These are phyloP conservation scores for Aspergillus homomorphus DNA, from an alignment of 495 filamentous ascomycete genomes.

Conservation along the genomic window DNA sequence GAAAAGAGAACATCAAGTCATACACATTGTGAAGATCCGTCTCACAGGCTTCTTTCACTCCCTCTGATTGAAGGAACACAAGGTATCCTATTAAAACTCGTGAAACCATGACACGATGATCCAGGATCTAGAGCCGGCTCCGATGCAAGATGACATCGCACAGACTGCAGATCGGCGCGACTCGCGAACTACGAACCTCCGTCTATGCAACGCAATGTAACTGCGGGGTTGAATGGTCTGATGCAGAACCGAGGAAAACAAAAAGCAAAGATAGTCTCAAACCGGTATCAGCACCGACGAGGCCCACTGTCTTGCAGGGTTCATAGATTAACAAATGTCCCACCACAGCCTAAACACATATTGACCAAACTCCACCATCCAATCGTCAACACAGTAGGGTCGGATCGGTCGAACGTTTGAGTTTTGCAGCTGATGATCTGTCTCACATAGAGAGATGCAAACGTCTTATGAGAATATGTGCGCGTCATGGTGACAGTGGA, in stretches of 20 bases:
- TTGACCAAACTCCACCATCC: too few species aligned
- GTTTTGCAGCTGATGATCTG: too few species aligned
- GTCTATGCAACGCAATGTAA: neutral
- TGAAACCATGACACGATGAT: neutral
- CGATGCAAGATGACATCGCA: neutral
- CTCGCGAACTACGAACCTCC: neutral
- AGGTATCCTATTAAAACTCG: too few species aligned
- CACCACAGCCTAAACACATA: too few species aligned
- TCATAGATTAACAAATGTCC: too few species aligned
- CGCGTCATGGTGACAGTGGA: neutral
- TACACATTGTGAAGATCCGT: too few species aligned
- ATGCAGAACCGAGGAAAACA: neutral
- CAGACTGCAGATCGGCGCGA: neutral
- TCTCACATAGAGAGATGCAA: too few species aligned
- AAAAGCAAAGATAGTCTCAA: neutral
- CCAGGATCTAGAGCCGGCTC: neutral
- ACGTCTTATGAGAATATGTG: neutral
- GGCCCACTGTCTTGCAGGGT: neutral
- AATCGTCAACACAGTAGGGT: too few species aligned
- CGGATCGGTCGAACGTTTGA: too few species aligned
- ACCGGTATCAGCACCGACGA: neutral
- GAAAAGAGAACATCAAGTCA: too few species aligned
- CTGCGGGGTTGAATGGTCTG: neutral
- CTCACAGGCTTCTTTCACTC: too few species aligned
- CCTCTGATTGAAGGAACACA: too few species aligned